Evolutionary conservation across 345 rosid species (phyloP).

Genomic region (Eucalyptus sp.): DNA sequence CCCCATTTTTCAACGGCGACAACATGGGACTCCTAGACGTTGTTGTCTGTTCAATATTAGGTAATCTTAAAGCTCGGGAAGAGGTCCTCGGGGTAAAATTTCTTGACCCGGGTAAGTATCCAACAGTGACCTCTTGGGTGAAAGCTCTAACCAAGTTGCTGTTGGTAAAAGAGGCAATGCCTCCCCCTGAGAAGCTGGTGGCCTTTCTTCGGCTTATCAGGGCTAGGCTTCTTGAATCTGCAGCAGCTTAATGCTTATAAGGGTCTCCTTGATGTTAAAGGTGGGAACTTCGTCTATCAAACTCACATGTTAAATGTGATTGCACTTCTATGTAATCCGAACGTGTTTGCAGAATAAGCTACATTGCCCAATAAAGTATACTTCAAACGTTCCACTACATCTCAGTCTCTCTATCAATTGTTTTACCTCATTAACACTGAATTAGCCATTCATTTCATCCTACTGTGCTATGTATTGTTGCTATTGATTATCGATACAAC

Average conservation of each 20-base stretch:
- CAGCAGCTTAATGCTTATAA: background rate
- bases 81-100: constrained; percentile 7
- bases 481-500: background rate
- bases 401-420: background rate
- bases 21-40: constrained; percentile 20
- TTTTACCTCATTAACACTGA: background rate
- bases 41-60: constrained; percentile 4
- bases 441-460: background rate
- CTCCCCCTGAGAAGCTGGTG: constrained; percentile 7
- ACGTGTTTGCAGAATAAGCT: background rate
- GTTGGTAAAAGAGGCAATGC: constrained; percentile 3
- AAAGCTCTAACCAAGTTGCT: constrained; percentile 6
- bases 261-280: background rate
- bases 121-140: constrained; percentile 9
- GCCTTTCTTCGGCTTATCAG: background rate
- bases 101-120: constrained; percentile 5
- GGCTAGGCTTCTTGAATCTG: background rate
- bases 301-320: background rate
- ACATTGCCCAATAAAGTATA: background rate
- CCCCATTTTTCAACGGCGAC: background rate
- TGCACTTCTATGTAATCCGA: background rate
- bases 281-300: background rate
- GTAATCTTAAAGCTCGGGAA: constrained; percentile 2
- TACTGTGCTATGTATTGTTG: background rate
- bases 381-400: background rate